Evolutionary conservation across 2,329 filamentous ascomycete genomes (phyloP).

Genomic region (Colletotrichum cuscutae): DNA sequence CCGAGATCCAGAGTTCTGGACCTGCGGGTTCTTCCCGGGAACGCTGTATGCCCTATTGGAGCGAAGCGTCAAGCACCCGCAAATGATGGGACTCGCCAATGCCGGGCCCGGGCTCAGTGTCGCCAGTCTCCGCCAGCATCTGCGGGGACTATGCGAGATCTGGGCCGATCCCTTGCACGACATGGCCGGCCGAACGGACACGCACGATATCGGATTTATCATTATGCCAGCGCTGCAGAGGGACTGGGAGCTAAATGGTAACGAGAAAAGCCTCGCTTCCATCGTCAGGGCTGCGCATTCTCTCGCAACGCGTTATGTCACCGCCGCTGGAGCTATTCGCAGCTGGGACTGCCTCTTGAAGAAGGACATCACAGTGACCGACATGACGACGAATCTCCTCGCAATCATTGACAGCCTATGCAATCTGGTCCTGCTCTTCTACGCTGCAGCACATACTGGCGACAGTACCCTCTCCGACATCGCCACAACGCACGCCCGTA

Average conservation of each 20-base stretch:
- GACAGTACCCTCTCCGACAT: slow-evolving; percentile 39
- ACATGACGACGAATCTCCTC: slow-evolving; percentile 46
- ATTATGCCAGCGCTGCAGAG: slow-evolving; percentile 56
- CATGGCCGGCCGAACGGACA: slow-evolving; percentile 55
- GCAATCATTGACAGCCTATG: slow-evolving; percentile 56
- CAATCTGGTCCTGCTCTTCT: slow-evolving; percentile 51
- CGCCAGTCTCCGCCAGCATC: slow-evolving; percentile 17
- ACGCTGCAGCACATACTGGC: slow-evolving; percentile 45
- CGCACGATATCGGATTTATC: slow-evolving; percentile 66
- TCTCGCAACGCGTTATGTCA: slow-evolving; percentile 54
- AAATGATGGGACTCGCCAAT: slow-evolving; percentile 25
- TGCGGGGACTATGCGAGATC: slow-evolving; percentile 37
- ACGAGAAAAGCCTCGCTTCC: slow-evolving; percentile 48
- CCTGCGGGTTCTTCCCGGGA: slow-evolving; percentile 52
- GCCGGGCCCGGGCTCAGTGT: slow-evolving; percentile 35
- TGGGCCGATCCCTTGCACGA: slow-evolving; percentile 50
- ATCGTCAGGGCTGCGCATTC: slow-evolving; percentile 56
- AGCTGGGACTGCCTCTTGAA: slow-evolving; percentile 55
- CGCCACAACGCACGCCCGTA: slow-evolving; percentile 52
- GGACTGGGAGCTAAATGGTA: slow-evolving; percentile 58
- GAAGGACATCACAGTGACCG: slow-evolving; percentile 43
- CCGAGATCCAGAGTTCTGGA: slow-evolving; percentile 42
- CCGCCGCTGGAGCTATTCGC: slow-evolving; percentile 55
- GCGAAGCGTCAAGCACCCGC: slow-evolving; percentile 44
- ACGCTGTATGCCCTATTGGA: slow-evolving; percentile 47